These are phyloP conservation scores for Pleurotus sapidus DNA, from an alignment of 768 basidiomycete species.

Conservation along the genomic window DNA sequence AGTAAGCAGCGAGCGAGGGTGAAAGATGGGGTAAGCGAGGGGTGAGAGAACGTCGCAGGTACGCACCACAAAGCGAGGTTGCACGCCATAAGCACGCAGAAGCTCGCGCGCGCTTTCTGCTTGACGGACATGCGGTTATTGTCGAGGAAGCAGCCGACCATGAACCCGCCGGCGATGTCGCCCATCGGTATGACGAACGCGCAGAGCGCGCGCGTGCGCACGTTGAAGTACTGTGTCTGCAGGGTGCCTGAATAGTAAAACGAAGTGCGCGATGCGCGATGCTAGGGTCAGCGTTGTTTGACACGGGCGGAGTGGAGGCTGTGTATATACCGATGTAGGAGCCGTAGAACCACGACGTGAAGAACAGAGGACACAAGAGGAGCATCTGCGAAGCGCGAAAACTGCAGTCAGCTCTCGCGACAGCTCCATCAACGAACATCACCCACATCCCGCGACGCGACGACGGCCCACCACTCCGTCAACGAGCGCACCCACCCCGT, in stretches of 20 bases:
- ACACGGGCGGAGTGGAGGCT: background rate
- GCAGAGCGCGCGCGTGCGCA: slow-evolving; percentile 26
- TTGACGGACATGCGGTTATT: slow-evolving; percentile 23
- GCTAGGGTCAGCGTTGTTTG: background rate
- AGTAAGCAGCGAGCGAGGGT: background rate
- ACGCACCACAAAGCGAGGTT: slow-evolving; percentile 25
- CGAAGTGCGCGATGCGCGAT: too few relatives aligned
- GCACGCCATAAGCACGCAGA: slow-evolving; percentile 23
- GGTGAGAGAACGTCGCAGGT: background rate
- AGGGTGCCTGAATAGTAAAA: slow-evolving; percentile 22
- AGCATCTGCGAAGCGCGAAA: slow-evolving; percentile 23
- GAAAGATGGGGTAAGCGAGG: background rate
- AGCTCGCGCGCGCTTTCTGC: slow-evolving; percentile 27
- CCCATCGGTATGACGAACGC: slow-evolving; percentile 26
- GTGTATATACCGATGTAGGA: slow-evolving; percentile 23
- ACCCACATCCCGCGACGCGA: slow-evolving; percentile 22
- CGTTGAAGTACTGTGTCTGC: slow-evolving; percentile 30
- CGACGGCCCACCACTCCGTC: slow-evolving; percentile 24
- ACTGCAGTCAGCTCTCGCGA: background rate
- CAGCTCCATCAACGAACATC: too few relatives aligned
- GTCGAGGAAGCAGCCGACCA: slow-evolving; percentile 30
- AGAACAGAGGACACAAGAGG: slow-evolving; percentile 28
- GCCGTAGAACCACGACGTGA: slow-evolving; percentile 31
- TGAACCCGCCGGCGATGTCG: slow-evolving; percentile 25
- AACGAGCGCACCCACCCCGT: slow-evolving; percentile 24